Evolutionary conservation across 805 yeast species (phyloP).

Genomic region (Saturnispora halmiae): DNA sequence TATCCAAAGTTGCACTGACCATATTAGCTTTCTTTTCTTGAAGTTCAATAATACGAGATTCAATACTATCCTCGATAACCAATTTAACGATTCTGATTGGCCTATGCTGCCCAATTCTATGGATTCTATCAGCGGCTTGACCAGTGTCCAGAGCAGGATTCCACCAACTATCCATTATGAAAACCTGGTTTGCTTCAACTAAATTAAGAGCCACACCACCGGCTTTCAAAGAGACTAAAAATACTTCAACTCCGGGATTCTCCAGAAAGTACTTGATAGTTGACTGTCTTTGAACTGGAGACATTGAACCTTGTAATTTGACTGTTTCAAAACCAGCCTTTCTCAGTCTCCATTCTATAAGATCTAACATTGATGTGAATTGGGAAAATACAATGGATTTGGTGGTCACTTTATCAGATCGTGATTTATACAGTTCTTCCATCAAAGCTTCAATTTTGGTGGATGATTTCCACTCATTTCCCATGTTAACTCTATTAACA

Average conservation of each 20-base stretch:
- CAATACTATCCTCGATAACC: constrained; percentile 94
- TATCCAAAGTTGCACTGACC: constrained; percentile 94
- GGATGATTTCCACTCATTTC: constrained; percentile 85
- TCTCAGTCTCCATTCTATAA: constrained; percentile 90
- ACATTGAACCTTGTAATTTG: constrained; percentile 92
- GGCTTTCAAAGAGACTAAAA: constrained; percentile 89
- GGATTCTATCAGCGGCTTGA: constrained; percentile 96
- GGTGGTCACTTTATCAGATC: constrained; percentile 82
- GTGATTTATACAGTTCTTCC: constrained; percentile 78
- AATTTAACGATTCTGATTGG: constrained; percentile 90
- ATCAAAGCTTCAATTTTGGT: constrained; percentile 95
- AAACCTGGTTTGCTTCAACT: constrained; percentile 96
- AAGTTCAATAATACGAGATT: constrained; percentile 86
- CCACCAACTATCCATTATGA: constrained; percentile 98
- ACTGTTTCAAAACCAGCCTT: constrained; percentile 94
- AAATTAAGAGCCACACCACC: constrained; percentile 97
- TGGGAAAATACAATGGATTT: constrained; percentile 96
- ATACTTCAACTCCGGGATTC: constrained; percentile 85
- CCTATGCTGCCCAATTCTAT: constrained; percentile 91
- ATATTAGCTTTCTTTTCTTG: constrained; percentile 97
- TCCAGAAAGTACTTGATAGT: constrained; percentile 90
- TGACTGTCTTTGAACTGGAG: constrained; percentile 89
- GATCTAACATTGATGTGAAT: constrained; percentile 78
- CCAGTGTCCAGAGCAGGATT: constrained; percentile 94
- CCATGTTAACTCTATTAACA: constrained; percentile 80